Conservation (phyloP, 768 basidiomycete genomes). For the Lactarius sp. region DNA sequence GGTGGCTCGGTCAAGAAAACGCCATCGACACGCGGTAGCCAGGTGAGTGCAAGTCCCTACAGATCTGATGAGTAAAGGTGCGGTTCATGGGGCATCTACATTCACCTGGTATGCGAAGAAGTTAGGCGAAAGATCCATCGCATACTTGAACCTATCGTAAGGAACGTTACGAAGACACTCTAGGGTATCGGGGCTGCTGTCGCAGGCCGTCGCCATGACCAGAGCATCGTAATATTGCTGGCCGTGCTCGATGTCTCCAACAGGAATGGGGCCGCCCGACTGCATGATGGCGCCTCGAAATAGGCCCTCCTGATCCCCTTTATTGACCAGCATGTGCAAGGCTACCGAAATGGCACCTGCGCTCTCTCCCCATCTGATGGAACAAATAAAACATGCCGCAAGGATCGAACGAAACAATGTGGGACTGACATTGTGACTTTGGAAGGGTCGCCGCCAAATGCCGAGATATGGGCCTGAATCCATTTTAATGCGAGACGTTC, state of each 20-base stretch:
- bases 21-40: conserved; percentile 27
- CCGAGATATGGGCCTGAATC: conserved; percentile 38
- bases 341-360: conserved; percentile 38
- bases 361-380: conserved; percentile 33
- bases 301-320: conserved; percentile 26
- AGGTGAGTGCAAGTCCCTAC: conserved; percentile 20
- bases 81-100: too few relatives aligned
- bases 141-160: conserved; percentile 4
- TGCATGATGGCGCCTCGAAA: conserved; percentile 30
- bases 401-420: too few relatives aligned
- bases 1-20: conserved; percentile 27
- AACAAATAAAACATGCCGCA: neutral
- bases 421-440: conserved; percentile 32
- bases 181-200: conserved; percentile 23
- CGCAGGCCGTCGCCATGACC: conserved; percentile 24
- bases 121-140: conserved; percentile 22
- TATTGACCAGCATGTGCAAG: conserved; percentile 30
- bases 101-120: conserved; percentile 21
- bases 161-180: conserved; percentile 25
- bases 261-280: conserved; percentile 28
- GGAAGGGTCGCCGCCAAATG: conserved; percentile 39
- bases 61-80: neutral
- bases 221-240: conserved; percentile 27
- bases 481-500: conserved; percentile 37
- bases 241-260: conserved; percentile 22